Conservation (phyloP, 2,329 filamentous ascomycete genomes). For the Cladosporium halotolerans region DNA sequence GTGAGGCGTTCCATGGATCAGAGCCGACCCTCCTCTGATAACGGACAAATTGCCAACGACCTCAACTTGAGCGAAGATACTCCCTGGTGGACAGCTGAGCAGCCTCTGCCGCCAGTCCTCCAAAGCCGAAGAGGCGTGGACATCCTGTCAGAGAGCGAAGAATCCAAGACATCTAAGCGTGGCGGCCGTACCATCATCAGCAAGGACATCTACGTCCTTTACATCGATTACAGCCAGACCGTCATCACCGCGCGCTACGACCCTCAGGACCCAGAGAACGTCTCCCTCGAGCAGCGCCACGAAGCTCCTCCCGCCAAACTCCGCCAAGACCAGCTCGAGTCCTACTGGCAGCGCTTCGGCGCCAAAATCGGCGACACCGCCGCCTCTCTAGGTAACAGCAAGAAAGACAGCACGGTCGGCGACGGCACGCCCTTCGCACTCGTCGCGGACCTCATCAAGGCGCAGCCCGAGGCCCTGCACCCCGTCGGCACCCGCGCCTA, state of each 20-base stretch:
- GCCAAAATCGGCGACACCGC: conserved; percentile 67
- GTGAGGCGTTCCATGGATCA: conserved; percentile 67
- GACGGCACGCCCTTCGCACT: conserved; percentile 76
- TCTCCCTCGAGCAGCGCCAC: conserved; percentile 75
- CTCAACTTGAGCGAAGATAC: conserved; percentile 69
- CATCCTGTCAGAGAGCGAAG: conserved; percentile 74
- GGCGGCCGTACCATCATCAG: conserved; percentile 66
- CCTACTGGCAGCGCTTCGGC: conserved; percentile 75
- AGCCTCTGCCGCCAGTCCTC: conserved; percentile 71
- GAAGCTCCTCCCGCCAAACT: conserved; percentile 73
- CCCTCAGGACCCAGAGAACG: conserved; percentile 61
- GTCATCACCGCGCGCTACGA: conserved; percentile 77
- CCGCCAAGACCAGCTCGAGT: conserved; percentile 89
- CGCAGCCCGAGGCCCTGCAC: conserved; percentile 63
- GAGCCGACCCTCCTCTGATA: conserved; percentile 61
- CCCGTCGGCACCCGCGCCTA: conserved; percentile 87
- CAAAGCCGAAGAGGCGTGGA: conserved; percentile 71
- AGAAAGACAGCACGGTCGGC: conserved; percentile 74
- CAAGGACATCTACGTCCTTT: conserved; percentile 81
- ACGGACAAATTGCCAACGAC: conserved; percentile 81
- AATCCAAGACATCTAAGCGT: conserved; percentile 62
- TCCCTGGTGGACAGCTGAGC: conserved; percentile 82
- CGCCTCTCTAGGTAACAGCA: conserved; percentile 56
- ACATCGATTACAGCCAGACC: conserved; percentile 94
- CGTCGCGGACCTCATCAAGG: conserved; percentile 65